Conservation (phyloP, 2,329 filamentous ascomycete species). For the Triangularia setosa region DNA sequence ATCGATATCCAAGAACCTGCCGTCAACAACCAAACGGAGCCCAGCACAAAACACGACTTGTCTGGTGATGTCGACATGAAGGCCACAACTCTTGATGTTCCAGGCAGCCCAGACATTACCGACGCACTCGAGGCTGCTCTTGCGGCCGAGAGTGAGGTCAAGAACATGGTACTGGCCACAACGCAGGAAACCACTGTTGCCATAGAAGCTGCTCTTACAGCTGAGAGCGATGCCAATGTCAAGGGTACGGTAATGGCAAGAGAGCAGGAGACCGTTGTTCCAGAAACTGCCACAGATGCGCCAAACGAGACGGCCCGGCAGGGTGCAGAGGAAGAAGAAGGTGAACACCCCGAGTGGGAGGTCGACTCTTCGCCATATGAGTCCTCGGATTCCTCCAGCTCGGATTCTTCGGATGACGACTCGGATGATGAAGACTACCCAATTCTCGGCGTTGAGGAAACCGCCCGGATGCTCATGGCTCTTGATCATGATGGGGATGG, state of each 20-base stretch:
- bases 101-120: slow-evolving; percentile 38
- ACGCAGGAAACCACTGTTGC: background rate
- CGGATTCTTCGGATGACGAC: slow-evolving; percentile 54
- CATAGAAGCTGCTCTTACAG: background rate
- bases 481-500: slow-evolving; percentile 75
- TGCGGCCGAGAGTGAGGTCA: slow-evolving; percentile 20
- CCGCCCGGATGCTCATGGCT: slow-evolving; percentile 79
- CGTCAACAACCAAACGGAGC: background rate
- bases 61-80: background rate
- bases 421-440: slow-evolving; percentile 61
- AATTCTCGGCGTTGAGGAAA: slow-evolving; percentile 75
- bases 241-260: background rate
- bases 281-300: background rate
- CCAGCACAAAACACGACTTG: background rate
- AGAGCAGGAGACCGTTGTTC: background rate
- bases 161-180: background rate
- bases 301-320: background rate
- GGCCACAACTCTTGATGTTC: slow-evolving; percentile 5
- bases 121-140: slow-evolving; percentile 43
- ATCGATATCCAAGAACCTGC: slow-evolving; percentile 10
- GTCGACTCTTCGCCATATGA: slow-evolving; percentile 72
- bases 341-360: slow-evolving; percentile 73
- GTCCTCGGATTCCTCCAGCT: slow-evolving; percentile 59
- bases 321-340: slow-evolving; percentile 13
- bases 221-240: background rate